phyloP scores from a whole-genome alignment of 225 moss, liverwort and hornwort species.

The Pseudoscleropodium purum region DNA sequence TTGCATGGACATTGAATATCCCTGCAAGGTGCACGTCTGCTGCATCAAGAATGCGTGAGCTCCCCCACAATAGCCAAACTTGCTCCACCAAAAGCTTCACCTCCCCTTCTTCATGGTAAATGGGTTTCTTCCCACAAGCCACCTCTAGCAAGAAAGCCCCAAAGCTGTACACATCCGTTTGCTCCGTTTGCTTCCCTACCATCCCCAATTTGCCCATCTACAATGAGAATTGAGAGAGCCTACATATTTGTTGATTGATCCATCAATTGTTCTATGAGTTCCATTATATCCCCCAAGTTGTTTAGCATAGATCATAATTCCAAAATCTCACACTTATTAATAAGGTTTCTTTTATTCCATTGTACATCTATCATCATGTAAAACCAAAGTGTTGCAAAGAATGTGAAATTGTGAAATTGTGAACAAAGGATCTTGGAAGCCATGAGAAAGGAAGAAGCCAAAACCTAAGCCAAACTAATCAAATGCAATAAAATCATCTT shows the following conservation, averaged over 20 bases:
- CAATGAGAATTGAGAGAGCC: not conserved
- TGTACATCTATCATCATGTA: too few species aligned
- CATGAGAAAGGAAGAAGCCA: too few species aligned
- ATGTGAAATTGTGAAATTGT: not conserved
- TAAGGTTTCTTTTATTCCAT: not conserved
- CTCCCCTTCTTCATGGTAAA: not conserved
- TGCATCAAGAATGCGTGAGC: not conserved
- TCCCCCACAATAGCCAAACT: not conserved
- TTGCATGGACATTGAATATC: not conserved
- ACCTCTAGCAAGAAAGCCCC: not conserved
- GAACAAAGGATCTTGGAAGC: not conserved
- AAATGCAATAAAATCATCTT: not conserved
- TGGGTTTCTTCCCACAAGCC: not conserved
- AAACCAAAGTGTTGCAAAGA: not conserved
- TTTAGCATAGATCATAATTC: not conserved
- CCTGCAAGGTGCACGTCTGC: accelerated
- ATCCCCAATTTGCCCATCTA: not conserved
- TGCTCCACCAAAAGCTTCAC: not conserved
- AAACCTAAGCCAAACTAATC: not conserved
- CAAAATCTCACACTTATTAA: not conserved
- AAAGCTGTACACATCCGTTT: not conserved
- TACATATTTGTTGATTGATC: not conserved
- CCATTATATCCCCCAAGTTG: too few species aligned
- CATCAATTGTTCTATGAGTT: not conserved
- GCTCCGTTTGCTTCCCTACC: not conserved